Percentiles rank a stretch among this genome's conserved stretches.
These are phyloP conservation scores for Saccharomycopsis selenospora DNA, from an alignment of 805 yeast genomes.

Conservation along the genomic window DNA sequence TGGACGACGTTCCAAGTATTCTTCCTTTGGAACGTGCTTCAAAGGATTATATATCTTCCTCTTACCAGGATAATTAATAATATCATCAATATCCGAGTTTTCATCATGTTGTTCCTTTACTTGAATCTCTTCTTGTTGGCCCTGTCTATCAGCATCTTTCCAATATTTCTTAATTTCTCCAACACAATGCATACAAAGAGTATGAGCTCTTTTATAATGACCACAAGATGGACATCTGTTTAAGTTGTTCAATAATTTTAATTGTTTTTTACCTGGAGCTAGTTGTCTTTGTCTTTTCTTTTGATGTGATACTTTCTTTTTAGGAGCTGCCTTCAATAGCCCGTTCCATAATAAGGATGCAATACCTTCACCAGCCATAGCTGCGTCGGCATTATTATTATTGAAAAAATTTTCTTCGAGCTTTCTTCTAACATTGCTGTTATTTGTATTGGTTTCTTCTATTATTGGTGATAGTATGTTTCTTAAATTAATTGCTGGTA, in stretches of 20 bases:
- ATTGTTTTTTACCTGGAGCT: conserved; percentile 76
- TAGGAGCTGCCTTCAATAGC: conserved; percentile 83
- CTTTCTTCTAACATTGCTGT: neutral
- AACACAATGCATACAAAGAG: conserved; percentile 89
- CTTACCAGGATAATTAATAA: conserved; percentile 69
- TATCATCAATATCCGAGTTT: conserved; percentile 42
- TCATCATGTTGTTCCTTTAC: conserved; percentile 22
- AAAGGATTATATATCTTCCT: conserved; percentile 37
- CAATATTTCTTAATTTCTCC: conserved; percentile 71
- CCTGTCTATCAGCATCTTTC: conserved; percentile 35
- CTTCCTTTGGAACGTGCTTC: conserved; percentile 43
- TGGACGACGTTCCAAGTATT: conserved; percentile 48
- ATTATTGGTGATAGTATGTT: neutral
- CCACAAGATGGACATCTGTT: conserved; percentile 97
- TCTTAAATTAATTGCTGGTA: neutral
- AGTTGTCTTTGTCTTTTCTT: conserved; percentile 78
- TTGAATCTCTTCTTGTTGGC: conserved; percentile 12
- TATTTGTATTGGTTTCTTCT: neutral
- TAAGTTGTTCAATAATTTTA: conserved; percentile 65
- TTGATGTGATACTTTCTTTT: conserved; percentile 83
- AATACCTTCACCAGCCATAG: neutral
- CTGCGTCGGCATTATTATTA: neutral
- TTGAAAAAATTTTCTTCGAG: neutral
- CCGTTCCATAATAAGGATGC: conserved; percentile 33
- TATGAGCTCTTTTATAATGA: conserved; percentile 79